Base-by-base conservation (phyloP, 2,329 filamentous ascomycete species). In the Dothistroma pini region DNA sequence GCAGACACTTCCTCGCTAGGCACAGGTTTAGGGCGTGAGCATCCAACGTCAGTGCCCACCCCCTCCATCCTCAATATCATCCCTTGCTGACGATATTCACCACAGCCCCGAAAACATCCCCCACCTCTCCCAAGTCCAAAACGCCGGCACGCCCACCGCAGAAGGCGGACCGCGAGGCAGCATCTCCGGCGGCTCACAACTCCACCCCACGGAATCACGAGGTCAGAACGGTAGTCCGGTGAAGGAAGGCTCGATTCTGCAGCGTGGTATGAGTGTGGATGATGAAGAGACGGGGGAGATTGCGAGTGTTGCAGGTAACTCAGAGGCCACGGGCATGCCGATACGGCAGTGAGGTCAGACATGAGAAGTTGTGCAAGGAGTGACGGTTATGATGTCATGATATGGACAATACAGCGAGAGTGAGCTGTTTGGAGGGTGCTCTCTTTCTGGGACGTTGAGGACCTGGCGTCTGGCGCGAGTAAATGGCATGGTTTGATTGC, bases 1-100 rank as follows among this genome's bases (percentile, higher is more conserved):
- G 90, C 93, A 73, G 90, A 95, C 74, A 89, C 95, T 72, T 93
- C 96, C 32, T 55, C 63, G 9, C 60, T 74, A 12, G 91, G 96
- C 63, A 96, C 93, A 74, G 89, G 89, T 72, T 91, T 99, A 73
- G 95, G 95, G 72, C 93, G 91, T 72, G 89, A 96, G 79, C 95
- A 99, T 77, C 95, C 95, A 58, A 88, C 80, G 68, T 71, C 63
- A 84, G 93, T 69, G 49, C 89, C 89, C 59, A 87, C 89, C 63
- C 77, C 83, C 77, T 47, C 50, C 59, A 47, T 48, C 6, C 25
- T 29, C 16, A 54, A 51, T 41, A 25, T 10, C 21, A 16, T 49
- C n/a, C n/a, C n/a, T 4, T 29, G 47, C 60, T 64, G 48, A 63
- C 63, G 60, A 12, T 38, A n/a, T 10, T n/a, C 10, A 14, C 14